Percentiles rank a stretch among this genome's conserved stretches.
Evolutionary conservation across 805 yeast genomes (phyloP).

Genomic region (Candida piceae): DNA sequence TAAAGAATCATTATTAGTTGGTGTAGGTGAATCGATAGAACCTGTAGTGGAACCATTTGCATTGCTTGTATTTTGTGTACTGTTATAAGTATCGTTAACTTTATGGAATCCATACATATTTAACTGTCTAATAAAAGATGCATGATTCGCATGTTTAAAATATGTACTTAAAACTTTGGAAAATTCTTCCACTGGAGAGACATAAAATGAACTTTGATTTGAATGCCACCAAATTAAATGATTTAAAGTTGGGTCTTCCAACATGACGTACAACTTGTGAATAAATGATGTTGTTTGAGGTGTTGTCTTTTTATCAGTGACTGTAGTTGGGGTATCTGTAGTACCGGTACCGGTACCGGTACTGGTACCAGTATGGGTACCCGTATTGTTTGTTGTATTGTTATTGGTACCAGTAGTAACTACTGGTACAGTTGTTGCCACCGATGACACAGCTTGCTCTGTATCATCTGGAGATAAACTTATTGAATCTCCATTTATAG

Average conservation of each 20-base stretch:
- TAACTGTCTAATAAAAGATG: conserved; percentile 71
- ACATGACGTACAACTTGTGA: conserved; percentile 86
- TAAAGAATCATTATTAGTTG: no score
- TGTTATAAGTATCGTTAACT: conserved; percentile 46
- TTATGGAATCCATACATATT: conserved; percentile 84
- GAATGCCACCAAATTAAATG: conserved; percentile 85
- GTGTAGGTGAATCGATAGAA: conserved; percentile 1
- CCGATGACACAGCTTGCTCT: no score
- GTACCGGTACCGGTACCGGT: no score
- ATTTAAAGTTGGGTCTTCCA: conserved; percentile 66
- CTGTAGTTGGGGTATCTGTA: no score
- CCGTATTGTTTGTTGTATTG: no score
- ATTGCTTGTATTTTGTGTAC: conserved; percentile 4
- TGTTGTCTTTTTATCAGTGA: conserved; percentile 11
- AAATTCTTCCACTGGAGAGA: conserved; percentile 85
- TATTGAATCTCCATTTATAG: no score
- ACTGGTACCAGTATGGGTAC: no score
- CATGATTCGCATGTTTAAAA: conserved; percentile 78
- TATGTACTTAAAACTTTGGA: conserved; percentile 63
- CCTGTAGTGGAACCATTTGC: conserved; percentile 12
- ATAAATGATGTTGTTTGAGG: conserved; percentile 50
- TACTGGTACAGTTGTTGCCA: no score
- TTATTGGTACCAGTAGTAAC: no score
- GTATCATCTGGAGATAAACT: no score
- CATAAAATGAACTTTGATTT: conserved; percentile 61